Conservation (phyloP, 352 stramenopile genomes). For the Peronospora destructor region DNA sequence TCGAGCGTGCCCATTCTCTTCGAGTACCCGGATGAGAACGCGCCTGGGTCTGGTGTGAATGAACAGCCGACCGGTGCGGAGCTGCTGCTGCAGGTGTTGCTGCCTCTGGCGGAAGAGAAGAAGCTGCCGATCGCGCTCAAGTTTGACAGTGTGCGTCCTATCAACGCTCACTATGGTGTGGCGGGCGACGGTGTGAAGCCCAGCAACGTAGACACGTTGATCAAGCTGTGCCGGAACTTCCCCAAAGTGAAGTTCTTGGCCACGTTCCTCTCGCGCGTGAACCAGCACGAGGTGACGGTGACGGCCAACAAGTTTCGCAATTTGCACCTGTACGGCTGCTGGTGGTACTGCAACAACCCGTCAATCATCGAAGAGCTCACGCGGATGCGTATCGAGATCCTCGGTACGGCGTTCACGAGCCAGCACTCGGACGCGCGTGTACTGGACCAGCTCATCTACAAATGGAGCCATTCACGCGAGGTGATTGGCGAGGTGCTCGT, state of each 20-base stretch:
- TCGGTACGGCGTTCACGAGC: slow-evolving; percentile 90
- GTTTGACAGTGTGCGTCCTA: slow-evolving; percentile 85
- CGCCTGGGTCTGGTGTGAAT: slow-evolving; percentile 7
- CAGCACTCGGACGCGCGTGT: slow-evolving; percentile 93
- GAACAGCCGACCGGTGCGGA: slow-evolving; percentile 37
- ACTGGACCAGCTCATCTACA: slow-evolving; percentile 92
- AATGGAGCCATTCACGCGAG: slow-evolving; percentile 89
- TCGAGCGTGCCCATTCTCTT: slow-evolving; percentile 91
- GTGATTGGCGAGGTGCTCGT: slow-evolving; percentile 85
- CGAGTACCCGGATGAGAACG: slow-evolving; percentile 43
- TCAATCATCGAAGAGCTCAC: slow-evolving; percentile 88
- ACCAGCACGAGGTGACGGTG: slow-evolving; percentile 92
- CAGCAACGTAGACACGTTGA: slow-evolving; percentile 81
- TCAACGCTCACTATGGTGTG: slow-evolving; percentile 76
- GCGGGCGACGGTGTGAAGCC: slow-evolving; percentile 90
- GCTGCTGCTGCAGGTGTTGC: slow-evolving; percentile 84
- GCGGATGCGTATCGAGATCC: slow-evolving; percentile 89
- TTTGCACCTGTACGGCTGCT: slow-evolving; percentile 91
- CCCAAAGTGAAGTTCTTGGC: slow-evolving; percentile 90
- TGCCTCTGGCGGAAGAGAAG: slow-evolving; percentile 84
- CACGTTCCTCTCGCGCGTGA: slow-evolving; percentile 91
- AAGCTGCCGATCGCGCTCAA: slow-evolving; percentile 90
- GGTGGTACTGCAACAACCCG: slow-evolving; percentile 95
- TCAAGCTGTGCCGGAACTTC: slow-evolving; percentile 80
- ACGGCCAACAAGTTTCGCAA: slow-evolving; percentile 92